phyloP scores from a whole-genome alignment of 495 filamentous ascomycete genomes.

The Cudoniella acicularis region DNA sequence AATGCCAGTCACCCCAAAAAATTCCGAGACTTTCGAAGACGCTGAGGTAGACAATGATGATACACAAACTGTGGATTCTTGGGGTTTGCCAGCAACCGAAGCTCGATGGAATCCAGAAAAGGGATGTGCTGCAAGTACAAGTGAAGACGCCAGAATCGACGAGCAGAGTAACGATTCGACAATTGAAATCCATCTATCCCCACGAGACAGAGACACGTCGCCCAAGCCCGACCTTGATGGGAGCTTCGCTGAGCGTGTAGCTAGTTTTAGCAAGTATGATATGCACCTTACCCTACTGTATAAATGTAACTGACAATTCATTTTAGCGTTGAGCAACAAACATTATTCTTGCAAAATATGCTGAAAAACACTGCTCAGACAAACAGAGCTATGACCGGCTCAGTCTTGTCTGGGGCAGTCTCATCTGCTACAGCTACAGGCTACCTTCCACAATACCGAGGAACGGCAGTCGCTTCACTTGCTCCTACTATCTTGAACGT shows the following conservation, averaged over 20 bases:
- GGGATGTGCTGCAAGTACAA: neutral
- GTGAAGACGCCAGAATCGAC: neutral
- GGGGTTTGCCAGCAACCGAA: neutral
- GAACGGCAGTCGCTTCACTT: conserved; percentile 27
- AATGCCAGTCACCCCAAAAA: neutral
- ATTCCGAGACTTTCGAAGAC: neutral
- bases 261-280: conserved; percentile 20
- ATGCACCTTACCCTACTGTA: neutral
- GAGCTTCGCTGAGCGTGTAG: conserved; percentile 13
- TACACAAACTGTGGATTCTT: neutral
- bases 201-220: neutral
- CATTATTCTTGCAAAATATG: conserved; percentile 25
- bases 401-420: conserved; percentile 21
- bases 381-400: conserved; percentile 8
- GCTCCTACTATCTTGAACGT: conserved; percentile 18
- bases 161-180: conserved; percentile 7
- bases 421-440: conserved; percentile 27
- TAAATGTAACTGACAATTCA: conserved; percentile 1
- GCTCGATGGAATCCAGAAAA: neutral
- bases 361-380: conserved; percentile 16
- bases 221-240: conserved; percentile 3
- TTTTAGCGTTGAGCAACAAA: conserved; percentile 16
- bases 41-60: conserved; percentile 4
- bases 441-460: conserved; percentile 25
- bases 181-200: conserved; percentile 11